Percentiles rank a stretch among this genome's conserved stretches.
Evolutionary conservation across 768 basidiomycete species (phyloP).

Genomic region (Suillus bovinus): DNA sequence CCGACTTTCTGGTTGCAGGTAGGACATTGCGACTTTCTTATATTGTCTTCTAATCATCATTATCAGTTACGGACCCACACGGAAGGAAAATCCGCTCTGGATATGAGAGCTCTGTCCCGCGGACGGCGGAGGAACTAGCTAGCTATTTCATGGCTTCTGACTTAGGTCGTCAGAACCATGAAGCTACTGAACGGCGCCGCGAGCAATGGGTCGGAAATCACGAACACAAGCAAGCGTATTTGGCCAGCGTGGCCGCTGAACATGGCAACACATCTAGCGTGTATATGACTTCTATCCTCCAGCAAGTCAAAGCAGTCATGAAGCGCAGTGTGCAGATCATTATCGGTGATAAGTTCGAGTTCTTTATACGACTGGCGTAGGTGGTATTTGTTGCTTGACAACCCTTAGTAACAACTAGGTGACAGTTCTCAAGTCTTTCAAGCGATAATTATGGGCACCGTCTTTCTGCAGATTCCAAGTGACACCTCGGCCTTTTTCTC

Average conservation of each 20-base stretch:
- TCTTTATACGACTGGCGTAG: background rate
- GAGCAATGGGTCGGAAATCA: slow-evolving; percentile 45
- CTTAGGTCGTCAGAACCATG: slow-evolving; percentile 40
- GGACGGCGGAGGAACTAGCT: slow-evolving; percentile 60
- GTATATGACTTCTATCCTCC: slow-evolving; percentile 48
- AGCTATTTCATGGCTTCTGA: slow-evolving; percentile 43
- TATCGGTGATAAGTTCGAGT: slow-evolving; percentile 24
- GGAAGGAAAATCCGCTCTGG: slow-evolving; percentile 50
- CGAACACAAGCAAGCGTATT: slow-evolving; percentile 44
- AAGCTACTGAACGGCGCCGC: slow-evolving; percentile 51
- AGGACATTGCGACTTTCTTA: background rate
- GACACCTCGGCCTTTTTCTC: slow-evolving; percentile 41
- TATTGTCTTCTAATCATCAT: background rate
- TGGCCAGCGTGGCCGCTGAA: slow-evolving; percentile 51
- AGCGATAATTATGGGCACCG: slow-evolving; percentile 34
- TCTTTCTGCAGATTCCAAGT: slow-evolving; percentile 45
- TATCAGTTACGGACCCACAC: slow-evolving; percentile 56
- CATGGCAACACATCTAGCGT: slow-evolving; percentile 43
- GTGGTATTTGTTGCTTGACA: background rate
- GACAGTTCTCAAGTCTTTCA: slow-evolving; percentile 41
- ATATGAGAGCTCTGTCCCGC: slow-evolving; percentile 26
- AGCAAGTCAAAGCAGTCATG: slow-evolving; percentile 49
- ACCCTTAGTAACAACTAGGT: background rate
- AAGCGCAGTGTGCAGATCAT: slow-evolving; percentile 47
- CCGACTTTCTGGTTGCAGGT: slow-evolving; percentile 54